Evolutionary conservation across 306 rosid genomes (phyloP).

Genomic region (Prunus mume): DNA sequence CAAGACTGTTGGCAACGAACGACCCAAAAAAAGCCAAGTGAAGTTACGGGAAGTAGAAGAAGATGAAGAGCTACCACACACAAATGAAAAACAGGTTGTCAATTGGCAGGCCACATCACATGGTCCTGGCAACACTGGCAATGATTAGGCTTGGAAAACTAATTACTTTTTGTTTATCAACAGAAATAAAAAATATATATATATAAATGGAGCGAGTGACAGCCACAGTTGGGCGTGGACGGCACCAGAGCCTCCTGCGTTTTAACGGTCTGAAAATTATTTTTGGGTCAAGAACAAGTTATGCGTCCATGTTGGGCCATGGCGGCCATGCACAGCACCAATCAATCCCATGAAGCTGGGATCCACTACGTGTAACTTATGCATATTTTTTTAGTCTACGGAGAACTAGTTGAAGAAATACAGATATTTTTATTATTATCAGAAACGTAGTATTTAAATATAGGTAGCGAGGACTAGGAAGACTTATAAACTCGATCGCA

Average conservation of each 20-base stretch:
- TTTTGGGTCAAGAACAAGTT: not conserved
- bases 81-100: constrained; percentile 50
- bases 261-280: constrained; percentile 39
- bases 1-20: constrained; percentile 67
- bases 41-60: constrained; percentile 31
- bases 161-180: constrained; percentile 29
- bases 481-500: too few relatives aligned
- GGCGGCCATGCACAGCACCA: not conserved
- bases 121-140: constrained; percentile 30
- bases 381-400: too few relatives aligned
- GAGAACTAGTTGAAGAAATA: too few relatives aligned
- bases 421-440: too few relatives aligned
- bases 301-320: constrained; percentile 14
- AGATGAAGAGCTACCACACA: constrained; percentile 9
- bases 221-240: constrained; percentile 30
- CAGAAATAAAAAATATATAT: not conserved
- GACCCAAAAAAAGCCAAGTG: constrained; percentile 35
- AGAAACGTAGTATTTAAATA: too few relatives aligned
- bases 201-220: constrained; percentile 27
- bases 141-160: constrained; percentile 49
- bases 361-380: not conserved
- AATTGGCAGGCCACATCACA: constrained; percentile 4
- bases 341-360: not conserved
- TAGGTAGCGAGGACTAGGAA: too few relatives aligned
- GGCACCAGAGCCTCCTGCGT: constrained; percentile 42